These are phyloP conservation scores for Apostasia ramifera DNA, from an alignment of 106 monocot genomes.

Conservation along the genomic window DNA sequence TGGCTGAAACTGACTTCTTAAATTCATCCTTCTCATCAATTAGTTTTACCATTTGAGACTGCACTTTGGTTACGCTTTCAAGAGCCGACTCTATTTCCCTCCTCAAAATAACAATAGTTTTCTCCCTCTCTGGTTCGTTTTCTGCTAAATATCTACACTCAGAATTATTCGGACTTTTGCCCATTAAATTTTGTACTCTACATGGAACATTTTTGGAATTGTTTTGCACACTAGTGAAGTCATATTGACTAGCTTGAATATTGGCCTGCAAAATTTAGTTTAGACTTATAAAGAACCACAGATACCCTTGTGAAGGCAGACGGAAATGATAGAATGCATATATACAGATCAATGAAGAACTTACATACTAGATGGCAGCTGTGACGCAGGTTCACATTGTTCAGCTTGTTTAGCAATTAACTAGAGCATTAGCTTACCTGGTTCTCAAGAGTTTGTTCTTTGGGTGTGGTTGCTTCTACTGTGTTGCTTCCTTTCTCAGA, in stretches of 20 bases:
- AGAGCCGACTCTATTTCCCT: conserved; percentile 48
- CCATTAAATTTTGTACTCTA: neutral
- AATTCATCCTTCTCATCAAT: conserved; percentile 34
- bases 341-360: conserved; percentile 13
- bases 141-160: neutral
- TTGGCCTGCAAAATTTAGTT: conserved; percentile 17
- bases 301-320: neutral
- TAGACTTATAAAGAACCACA: neutral
- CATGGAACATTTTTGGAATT: neutral
- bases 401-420: conserved; percentile 43
- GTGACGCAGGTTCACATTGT: conserved; percentile 24
- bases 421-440: conserved; percentile 50
- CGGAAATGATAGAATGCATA: neutral
- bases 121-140: conserved; percentile 17
- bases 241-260: conserved; percentile 11
- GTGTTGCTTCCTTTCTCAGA: conserved; percentile 1
- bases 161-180: neutral
- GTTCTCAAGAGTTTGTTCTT: conserved; percentile 19
- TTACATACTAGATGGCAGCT: conserved; percentile 27
- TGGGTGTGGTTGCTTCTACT: neutral
- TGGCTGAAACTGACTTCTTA: conserved; percentile 32
- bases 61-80: conserved; percentile 33
- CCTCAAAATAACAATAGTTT: conserved; percentile 29
- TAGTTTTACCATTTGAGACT: conserved; percentile 42
- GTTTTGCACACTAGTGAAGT: neutral